Evolutionary conservation across 75 land plant genomes (phyloP).

Genomic region (Isoetes taiwanensis): DNA sequence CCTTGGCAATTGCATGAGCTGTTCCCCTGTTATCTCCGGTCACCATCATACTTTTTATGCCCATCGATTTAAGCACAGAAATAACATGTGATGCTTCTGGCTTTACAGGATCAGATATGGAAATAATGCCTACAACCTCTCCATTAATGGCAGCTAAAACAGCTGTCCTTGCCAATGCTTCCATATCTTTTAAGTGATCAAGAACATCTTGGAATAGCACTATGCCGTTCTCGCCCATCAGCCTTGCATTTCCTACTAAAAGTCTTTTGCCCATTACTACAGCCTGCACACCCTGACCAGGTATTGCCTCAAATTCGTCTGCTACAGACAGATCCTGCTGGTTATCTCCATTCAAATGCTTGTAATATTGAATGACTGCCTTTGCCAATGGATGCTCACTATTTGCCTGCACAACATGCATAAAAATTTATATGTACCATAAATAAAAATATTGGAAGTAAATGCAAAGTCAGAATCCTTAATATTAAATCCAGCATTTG

Average conservation of each 20-base stretch:
- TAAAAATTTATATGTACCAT: no score
- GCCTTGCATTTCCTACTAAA: constrained; percentile 56
- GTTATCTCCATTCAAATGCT: constrained; percentile 22
- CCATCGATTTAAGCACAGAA: constrained; percentile 44
- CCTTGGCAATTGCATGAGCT: constrained; percentile 52
- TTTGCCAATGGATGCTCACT: constrained; percentile 83
- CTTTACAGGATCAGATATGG: constrained; percentile 62
- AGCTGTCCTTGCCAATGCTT: constrained; percentile 48
- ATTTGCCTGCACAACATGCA: constrained; percentile 39
- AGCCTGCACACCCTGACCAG: constrained; percentile 57
- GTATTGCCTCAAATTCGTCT: constrained; percentile 41
- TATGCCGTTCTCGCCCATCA: constrained; percentile 34
- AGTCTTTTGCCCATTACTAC: constrained; percentile 25
- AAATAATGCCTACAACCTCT: constrained; percentile 44
- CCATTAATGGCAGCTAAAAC: constrained; percentile 47
- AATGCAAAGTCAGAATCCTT: no score
- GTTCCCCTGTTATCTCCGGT: constrained; percentile 78
- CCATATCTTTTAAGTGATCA: constrained; percentile 26
- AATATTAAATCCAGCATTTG: no score
- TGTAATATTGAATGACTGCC: constrained; percentile 62
- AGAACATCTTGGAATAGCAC: constrained; percentile 35
- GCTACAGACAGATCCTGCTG: constrained; percentile 23
- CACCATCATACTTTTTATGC: constrained; percentile 45
- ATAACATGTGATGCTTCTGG: constrained; percentile 41
- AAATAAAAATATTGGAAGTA: no score